Base-by-base conservation (phyloP, 768 basidiomycete species). In the Russula griseocarnosa region DNA sequence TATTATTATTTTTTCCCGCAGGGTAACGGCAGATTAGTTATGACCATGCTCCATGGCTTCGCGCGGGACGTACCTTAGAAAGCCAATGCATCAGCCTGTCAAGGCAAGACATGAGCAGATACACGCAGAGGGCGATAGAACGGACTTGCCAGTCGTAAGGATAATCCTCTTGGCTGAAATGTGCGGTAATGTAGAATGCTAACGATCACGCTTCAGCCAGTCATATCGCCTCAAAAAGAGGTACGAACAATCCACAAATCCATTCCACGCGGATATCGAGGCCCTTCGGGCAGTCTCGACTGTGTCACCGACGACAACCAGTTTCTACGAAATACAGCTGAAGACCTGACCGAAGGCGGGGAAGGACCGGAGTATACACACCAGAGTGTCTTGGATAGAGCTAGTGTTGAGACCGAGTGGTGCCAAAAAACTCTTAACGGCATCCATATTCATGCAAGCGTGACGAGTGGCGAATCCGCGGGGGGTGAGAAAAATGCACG, bases 71-170 rank as follows among this genome's bases (percentile, higher is more conserved):
- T 61, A 85, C 90, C 82, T 92, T 93, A 26, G 88, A 81, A 53
- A 93, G 79, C 92, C 91, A 93, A 70, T 93, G 88, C 88, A 92
- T 90, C 68, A 92, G 73, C 90, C 89, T 91, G 67, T n/a, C 62
- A 57, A 61, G 55, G 30, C 18, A 56, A 28, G 49, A 60, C 46
- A 30, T 57, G 50, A 50, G 59, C 58, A 42, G 60, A 68, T 49
- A 20, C 38, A 24, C 24, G 22, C 64, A 26, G 2, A 20, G n/a
- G 54, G 46, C 22, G 30, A 61, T 47, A 55, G 44, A 63, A 28
- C 34, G 62, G 42, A 71, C 72, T 51, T 73, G 90, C 90, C 90
- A 92, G 72, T 92, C 90, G 70, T 90, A 91, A 6, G 90, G 89
- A 66, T 90, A 92, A 70, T 93, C 92, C 66, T 92, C 91, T 69